These are phyloP conservation scores for Crepidotus sp. DNA, from an alignment of 1,284 basidiomycete species.

Conservation along the genomic window DNA sequence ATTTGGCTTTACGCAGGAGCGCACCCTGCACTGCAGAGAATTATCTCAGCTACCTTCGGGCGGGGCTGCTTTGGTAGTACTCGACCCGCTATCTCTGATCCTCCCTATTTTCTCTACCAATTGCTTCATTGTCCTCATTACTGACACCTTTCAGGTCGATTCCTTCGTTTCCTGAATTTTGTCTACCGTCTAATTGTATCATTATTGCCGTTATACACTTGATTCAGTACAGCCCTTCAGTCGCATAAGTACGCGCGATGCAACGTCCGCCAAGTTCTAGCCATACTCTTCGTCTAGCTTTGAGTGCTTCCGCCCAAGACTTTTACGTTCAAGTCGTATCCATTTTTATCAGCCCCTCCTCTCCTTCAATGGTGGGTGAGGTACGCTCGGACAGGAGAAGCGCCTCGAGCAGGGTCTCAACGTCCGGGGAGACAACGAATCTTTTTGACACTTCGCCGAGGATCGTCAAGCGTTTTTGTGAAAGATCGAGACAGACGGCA, in stretches of 20 bases:
- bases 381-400: slow-evolving; percentile 54
- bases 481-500: slow-evolving; percentile 65
- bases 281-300: too few relatives aligned
- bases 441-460: slow-evolving; percentile 82
- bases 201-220: too few relatives aligned
- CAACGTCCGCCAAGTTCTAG: too few relatives aligned
- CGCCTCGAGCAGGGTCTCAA: slow-evolving; percentile 69
- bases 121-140: not conserved
- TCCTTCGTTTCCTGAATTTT: not conserved
- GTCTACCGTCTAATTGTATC: not conserved
- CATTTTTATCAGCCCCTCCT: slow-evolving; percentile 30
- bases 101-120: slow-evolving; percentile 13
- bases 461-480: slow-evolving; percentile 53
- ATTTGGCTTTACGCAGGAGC: slow-evolving; percentile 79
- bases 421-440: slow-evolving; percentile 80
- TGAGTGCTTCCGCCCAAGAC: too few relatives aligned
- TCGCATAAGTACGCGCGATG: too few relatives aligned
- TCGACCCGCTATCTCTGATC: slow-evolving; percentile 29
- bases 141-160: not conserved
- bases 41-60: slow-evolving; percentile 24
- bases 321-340: not conserved
- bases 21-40: slow-evolving; percentile 26
- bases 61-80: slow-evolving; percentile 5
- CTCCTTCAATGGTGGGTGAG: slow-evolving; percentile 46
- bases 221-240: too few relatives aligned